These are phyloP conservation scores for Thielaviopsis punctulata DNA, from an alignment of 2,329 filamentous ascomycete species.

Conservation along the genomic window DNA sequence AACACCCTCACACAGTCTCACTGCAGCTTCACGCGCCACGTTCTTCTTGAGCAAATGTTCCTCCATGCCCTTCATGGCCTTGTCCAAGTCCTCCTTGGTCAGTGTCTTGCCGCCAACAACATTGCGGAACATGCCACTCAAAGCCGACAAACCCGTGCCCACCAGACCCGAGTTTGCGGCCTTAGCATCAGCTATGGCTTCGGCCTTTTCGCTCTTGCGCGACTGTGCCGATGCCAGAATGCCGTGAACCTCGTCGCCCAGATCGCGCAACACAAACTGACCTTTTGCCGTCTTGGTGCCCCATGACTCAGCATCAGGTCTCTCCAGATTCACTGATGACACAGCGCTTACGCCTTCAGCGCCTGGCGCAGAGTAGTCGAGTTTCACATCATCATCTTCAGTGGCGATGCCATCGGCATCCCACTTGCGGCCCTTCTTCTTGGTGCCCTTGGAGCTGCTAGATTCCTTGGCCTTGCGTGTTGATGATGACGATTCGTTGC, in stretches of 20 bases:
- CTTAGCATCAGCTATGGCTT: slow-evolving; percentile 29
- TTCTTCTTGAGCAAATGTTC: slow-evolving; percentile 91
- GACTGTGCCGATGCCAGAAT: slow-evolving; percentile 71
- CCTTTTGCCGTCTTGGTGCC: slow-evolving; percentile 72
- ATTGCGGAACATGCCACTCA: slow-evolving; percentile 81
- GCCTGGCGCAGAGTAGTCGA: slow-evolving; percentile 73
- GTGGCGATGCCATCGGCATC: slow-evolving; percentile 75
- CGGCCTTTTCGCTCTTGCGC: slow-evolving; percentile 22
- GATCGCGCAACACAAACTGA: slow-evolving; percentile 82
- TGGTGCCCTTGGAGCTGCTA: slow-evolving; percentile 35
- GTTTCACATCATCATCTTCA: slow-evolving; percentile 59
- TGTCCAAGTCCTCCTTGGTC: slow-evolving; percentile 74
- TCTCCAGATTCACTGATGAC: slow-evolving; percentile 47
- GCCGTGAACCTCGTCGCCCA: slow-evolving; percentile 82
- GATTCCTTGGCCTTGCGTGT: slow-evolving; percentile 36
- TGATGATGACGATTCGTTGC: slow-evolving; percentile 51
- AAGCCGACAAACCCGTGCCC: slow-evolving; percentile 61
- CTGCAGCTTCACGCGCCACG: slow-evolving; percentile 81
- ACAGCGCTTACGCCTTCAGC: slow-evolving; percentile 37
- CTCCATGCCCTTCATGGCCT: slow-evolving; percentile 90
- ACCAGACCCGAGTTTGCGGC: slow-evolving; percentile 45
- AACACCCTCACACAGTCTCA: slow-evolving; percentile 80
- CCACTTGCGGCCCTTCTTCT: slow-evolving; percentile 90
- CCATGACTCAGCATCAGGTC: slow-evolving; percentile 65
- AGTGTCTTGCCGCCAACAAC: slow-evolving; percentile 88